Conservation (phyloP, 192 early-diverging fungal species). For the Gamsiella multidivaricata region DNA sequence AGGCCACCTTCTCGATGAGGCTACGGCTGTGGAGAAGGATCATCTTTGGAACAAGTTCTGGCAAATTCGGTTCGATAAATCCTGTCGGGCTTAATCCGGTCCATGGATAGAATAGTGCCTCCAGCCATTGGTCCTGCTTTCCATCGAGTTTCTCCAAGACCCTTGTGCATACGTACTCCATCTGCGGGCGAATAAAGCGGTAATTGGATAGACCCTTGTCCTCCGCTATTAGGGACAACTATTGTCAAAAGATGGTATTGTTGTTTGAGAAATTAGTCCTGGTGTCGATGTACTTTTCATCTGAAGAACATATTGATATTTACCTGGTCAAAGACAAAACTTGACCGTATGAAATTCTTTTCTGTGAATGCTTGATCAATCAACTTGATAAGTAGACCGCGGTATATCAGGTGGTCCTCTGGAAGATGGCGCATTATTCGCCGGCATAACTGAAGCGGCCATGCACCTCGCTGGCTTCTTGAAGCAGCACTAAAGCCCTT, state of each 20-base stretch:
- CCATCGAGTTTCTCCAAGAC: slow-evolving; percentile 23
- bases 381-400: slow-evolving; percentile 9
- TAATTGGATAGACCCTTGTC: slow-evolving; percentile 17
- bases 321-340: slow-evolving; percentile 24
- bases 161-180: slow-evolving; percentile 11
- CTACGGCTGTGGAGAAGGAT: slow-evolving; percentile 11
- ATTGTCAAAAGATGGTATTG: background rate
- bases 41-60: slow-evolving; percentile 23
- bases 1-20: slow-evolving; percentile 24
- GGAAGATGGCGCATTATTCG: slow-evolving; percentile 27
- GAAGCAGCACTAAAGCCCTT: background rate
- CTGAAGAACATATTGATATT: too few relatives aligned
- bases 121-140: slow-evolving; percentile 23
- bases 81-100: slow-evolving; percentile 3
- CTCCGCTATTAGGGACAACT: slow-evolving; percentile 26
- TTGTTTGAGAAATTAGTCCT: too few relatives aligned
- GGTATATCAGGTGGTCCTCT: slow-evolving; percentile 33
- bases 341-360: background rate
- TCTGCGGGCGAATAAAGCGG: slow-evolving; percentile 22
- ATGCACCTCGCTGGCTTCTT: background rate
- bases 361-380: slow-evolving; percentile 31
- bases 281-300: too few relatives aligned
- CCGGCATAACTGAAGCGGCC: slow-evolving; percentile 13
- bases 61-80: slow-evolving; percentile 27
- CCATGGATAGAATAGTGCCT: slow-evolving; percentile 22